Evolutionary conservation across 495 filamentous ascomycete species (phyloP).

Genomic region (Aspergillus nanangensis): DNA sequence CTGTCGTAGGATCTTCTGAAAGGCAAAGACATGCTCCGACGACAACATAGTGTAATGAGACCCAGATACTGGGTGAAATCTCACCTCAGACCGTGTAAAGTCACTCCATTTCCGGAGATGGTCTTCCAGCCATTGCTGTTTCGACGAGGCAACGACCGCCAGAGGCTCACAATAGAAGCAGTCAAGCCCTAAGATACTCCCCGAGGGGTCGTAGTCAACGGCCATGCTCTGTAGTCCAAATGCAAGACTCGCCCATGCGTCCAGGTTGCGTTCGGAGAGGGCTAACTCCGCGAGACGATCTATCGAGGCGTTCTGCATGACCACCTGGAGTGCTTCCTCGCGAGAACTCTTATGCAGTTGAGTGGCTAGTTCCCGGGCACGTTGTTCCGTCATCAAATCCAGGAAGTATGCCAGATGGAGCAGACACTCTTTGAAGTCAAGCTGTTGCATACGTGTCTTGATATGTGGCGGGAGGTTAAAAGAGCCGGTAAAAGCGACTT

Average conservation of each 20-base stretch:
- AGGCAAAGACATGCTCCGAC: too few relatives aligned
- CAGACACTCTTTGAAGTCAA: slow-evolving; percentile 41
- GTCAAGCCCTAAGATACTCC: slow-evolving; percentile 39
- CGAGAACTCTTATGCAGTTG: slow-evolving; percentile 6
- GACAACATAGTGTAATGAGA: too few relatives aligned
- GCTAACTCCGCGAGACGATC: slow-evolving; percentile 34
- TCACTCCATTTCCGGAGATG: slow-evolving; percentile 40
- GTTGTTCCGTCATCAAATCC: slow-evolving; percentile 34
- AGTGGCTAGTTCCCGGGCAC: slow-evolving; percentile 9
- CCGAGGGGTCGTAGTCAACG: slow-evolving; percentile 46
- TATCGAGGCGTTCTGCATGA: neutral
- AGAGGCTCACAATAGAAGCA: slow-evolving; percentile 45
- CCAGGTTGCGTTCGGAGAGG: slow-evolving; percentile 20
- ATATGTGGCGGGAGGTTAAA: slow-evolving; percentile 49
- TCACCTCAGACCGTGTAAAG: slow-evolving; percentile 31
- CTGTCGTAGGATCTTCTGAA: too few relatives aligned
- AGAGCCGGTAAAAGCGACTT: slow-evolving; percentile 21
- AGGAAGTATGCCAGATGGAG: slow-evolving; percentile 48
- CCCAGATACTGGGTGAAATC: too few relatives aligned
- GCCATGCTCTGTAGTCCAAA: slow-evolving; percentile 38
- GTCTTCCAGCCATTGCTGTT: slow-evolving; percentile 37
- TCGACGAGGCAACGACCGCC: slow-evolving; percentile 28
- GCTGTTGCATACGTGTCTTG: slow-evolving; percentile 45
- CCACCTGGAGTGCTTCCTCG: neutral
- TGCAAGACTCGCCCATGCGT: slow-evolving; percentile 38